Conservation (phyloP, 177 flowering plant genomes). For the Vitis hybrid region DNA sequence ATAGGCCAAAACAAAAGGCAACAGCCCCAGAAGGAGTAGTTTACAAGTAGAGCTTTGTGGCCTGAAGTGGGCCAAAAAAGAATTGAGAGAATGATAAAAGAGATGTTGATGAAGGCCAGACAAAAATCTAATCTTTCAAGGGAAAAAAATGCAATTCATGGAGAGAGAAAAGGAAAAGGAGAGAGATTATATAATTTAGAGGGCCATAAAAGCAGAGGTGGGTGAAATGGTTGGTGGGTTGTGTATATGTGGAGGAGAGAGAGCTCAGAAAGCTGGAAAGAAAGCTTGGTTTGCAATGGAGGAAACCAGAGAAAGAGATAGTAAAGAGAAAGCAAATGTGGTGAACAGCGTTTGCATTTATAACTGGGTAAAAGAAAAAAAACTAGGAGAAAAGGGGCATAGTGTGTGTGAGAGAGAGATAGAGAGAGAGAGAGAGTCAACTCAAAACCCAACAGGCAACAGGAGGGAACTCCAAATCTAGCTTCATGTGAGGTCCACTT, state of each 20-base stretch:
- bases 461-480: constrained; percentile 16
- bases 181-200: not conserved
- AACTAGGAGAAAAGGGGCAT: not conserved
- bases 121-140: constrained; percentile 29
- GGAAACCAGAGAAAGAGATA: constrained; percentile 44
- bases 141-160: constrained; percentile 8
- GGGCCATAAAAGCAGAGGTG: constrained; percentile 20
- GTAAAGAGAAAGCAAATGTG: constrained; percentile 37
- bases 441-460: not conserved
- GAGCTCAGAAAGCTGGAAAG: constrained; percentile 31
- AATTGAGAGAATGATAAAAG: constrained; percentile 12
- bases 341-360: constrained; percentile 22
- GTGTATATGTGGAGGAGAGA: constrained; percentile 20
- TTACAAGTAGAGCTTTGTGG: constrained; percentile 27
- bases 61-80: constrained; percentile 29
- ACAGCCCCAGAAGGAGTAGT: constrained; percentile 28
- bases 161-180: constrained; percentile 7
- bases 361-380: constrained; percentile 12
- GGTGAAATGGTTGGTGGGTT: constrained; percentile 44
- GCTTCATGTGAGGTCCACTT: constrained; percentile 8
- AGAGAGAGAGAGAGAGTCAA: constrained; percentile 11
- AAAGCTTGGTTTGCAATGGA: constrained; percentile 68
- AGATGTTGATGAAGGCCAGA: constrained; percentile 19
- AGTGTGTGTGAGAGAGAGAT: not conserved
- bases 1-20: constrained; percentile 14